Evolutionary conservation across 2,329 filamentous ascomycete genomes (phyloP), one percentile per base, ranked within the genome.

Genomic region (Sordariomycetes sp.): DNA sequence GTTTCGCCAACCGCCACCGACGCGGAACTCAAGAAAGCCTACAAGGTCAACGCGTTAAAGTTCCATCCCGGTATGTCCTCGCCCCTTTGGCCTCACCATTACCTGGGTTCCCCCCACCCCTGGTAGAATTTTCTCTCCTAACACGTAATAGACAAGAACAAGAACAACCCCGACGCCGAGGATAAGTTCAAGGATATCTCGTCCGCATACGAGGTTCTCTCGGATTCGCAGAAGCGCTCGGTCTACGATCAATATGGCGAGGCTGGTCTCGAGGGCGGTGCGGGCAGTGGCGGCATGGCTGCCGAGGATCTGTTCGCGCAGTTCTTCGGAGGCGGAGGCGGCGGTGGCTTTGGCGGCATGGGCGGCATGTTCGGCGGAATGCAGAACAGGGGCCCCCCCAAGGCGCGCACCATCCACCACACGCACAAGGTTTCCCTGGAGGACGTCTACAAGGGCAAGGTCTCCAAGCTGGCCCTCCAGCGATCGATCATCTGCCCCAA

Each of bases 111-210:
- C 25, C 11, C 18, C 10, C 16, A 20, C 11, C 25, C 24, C n/a
- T 25, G 20, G n/a, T 18, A 5, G 34, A 11, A 24, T 22, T 4
- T 3, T 22, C 34, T 22, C 10, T 35, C 25, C 53, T 24, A 12
- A 35, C 43, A n/a, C 54, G n/a, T 24, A 40, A 48, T 65, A 95
- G 93, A 99, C 76, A 99, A 99, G 82, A 99, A 99, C 75, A 85
- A 87, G 63, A 85, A 94, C 78, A 95, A 96, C 78, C 91, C 92
- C 48, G 88, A 86, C 28, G 92, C 94, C 56, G 91, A 93, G 66
- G 91, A 96, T 61, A 99, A 97, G 76, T 99, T 99, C 86, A 97
- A 99, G 79, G 92, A 97, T 68, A 82, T 97, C 61, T 96, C 91
- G 64, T 87, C 93, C 70, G 94, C 94, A 61, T 99, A 97, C 76